Conservation (phyloP, 2,329 filamentous ascomycete genomes). For the Cladophialophora yegresii region DNA sequence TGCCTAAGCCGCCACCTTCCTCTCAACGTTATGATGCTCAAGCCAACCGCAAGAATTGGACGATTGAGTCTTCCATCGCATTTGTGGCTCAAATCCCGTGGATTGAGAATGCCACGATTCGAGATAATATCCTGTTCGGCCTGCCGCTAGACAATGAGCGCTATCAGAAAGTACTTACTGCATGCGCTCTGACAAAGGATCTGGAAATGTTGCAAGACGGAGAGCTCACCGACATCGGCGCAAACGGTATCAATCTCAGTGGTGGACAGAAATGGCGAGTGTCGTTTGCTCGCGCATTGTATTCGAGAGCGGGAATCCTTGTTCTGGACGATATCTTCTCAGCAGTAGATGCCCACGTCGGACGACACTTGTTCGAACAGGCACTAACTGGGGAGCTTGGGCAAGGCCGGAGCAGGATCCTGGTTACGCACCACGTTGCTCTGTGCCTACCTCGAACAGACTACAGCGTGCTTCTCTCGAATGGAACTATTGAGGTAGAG, state of each 20-base stretch:
- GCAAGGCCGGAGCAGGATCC: conserved; percentile 68
- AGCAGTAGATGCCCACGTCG: conserved; percentile 77
- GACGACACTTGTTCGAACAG: conserved; percentile 74
- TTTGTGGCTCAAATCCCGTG: conserved; percentile 80
- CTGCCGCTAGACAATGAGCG: conserved; percentile 68
- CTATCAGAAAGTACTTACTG: conserved; percentile 69
- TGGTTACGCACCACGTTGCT: conserved; percentile 78
- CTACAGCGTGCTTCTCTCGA: conserved; percentile 71
- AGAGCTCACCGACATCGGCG: conserved; percentile 77
- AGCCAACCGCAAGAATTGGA: conserved; percentile 66
- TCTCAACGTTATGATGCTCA: conserved; percentile 62
- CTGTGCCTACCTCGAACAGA: conserved; percentile 70
- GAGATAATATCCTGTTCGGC: conserved; percentile 77
- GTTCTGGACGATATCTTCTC: conserved; percentile 84
- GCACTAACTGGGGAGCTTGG: conserved; percentile 72
- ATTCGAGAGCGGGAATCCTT: conserved; percentile 74
- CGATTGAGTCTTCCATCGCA: conserved; percentile 68
- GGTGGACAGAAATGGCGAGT: conserved; percentile 83
- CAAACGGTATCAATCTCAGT: conserved; percentile 80
- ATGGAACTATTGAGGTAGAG: conserved; percentile 65
- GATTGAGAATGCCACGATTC: conserved; percentile 80
- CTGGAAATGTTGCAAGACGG: conserved; percentile 74
- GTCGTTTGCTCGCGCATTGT: conserved; percentile 75
- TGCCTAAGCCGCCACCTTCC: conserved; percentile 52
- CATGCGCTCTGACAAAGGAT: conserved; percentile 74